Base-by-base conservation (phyloP, 2,329 filamentous ascomycete genomes). In the Aspergillus japonicus region DNA sequence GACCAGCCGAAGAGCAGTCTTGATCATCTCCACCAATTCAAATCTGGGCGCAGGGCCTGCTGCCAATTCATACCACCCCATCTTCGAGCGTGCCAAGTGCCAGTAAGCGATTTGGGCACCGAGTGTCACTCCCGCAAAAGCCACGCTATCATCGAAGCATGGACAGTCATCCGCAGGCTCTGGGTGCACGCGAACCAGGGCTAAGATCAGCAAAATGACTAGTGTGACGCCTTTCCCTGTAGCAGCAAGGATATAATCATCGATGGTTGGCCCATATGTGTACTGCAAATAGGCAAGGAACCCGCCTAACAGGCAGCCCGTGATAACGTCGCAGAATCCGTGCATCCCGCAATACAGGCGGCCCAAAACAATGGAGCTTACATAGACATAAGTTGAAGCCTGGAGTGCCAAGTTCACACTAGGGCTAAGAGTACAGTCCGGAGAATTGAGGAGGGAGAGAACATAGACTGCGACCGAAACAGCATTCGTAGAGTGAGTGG, bases 261-360 rank as follows among this genome's bases (percentile, higher is more conserved):
- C 91, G 60, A 96, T 83, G 2, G 78, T 73, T 24, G 82, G 75
- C 21, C 85, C 85, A 58, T 78, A 85, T 6, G 77, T 64, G 61
- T 84, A 83, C 67, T 88, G 84, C 21, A 83, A 69, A 21, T 81
- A 74, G 2, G 84, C 84, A 39, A 89, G 82, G 5, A 84, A 76
- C 11, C 87, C 89, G 33, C 95, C 95, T 58, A 97, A 82, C 14
- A 87, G 68, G 57, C 89, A 91, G 6, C 95, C 95, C 58, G 95
- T 76, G 14, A 95, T 78, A 24, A 98, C 92, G 75, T 99, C 95
- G 48, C 95, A 82, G 77, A 98, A 96, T 11, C 95, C 95, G 77
- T 99, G 95, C 95, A 99, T 99, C 62, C 95, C 95, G 72, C 95
- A 99, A 79, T 99, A 98, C 39, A 99, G 81, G 21, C 95, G 87